Evolutionary conservation across 2,329 filamentous ascomycete genomes (phyloP), one percentile per base, ranked within the genome.

Genomic region (Dryadomyces quercus-mongolicae): DNA sequence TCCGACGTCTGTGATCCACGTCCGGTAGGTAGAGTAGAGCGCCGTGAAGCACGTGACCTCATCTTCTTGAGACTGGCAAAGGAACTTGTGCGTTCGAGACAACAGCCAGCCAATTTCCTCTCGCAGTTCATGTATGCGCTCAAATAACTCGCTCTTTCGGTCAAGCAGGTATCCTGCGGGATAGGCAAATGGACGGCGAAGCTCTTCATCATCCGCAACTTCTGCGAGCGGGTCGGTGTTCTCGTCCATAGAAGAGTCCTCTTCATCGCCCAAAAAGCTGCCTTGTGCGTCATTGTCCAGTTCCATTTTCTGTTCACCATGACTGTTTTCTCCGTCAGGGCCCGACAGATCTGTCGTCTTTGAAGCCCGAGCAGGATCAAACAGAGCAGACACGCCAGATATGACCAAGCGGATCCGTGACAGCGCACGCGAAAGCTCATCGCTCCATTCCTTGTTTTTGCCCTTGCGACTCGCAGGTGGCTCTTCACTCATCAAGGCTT

Each of bases 401-500:
- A 95, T 82, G 47, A 95, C 82, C n/a, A 98, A 76, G 34, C 92
- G 80, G 15, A 98, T 75, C 52, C 96, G 84, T 13, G 92, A 88
- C 55, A 98, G 77, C 60, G 95, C 89, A 54, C 93, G 77, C 2
- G 90, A 92, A 31, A 97, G 85, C 66, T 98, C 94, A 66, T 98
- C 93, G 0, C 92, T 96, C 93, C 93, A 98, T 63, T 96, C 92
- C 69, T 97, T 98, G 61, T 95, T 94, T 66, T 92, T 95, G 42
- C 93, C 93, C 60, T 91, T 92, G 55, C 92, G 81, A 67, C 90
- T 94, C 53, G 97, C 85, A 2, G 83, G 85, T 1, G 90, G 85
- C 40, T 85, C 80, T 48, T 88, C 84, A 58, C 87, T 84, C 64
- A 89, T 94, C n/a, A 98, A 76, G 8, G 84, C 80, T 58, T 81